These are phyloP conservation scores for Oryza rufipogon DNA, from an alignment of 176 grass and related monocot genomes.

Conservation along the genomic window DNA sequence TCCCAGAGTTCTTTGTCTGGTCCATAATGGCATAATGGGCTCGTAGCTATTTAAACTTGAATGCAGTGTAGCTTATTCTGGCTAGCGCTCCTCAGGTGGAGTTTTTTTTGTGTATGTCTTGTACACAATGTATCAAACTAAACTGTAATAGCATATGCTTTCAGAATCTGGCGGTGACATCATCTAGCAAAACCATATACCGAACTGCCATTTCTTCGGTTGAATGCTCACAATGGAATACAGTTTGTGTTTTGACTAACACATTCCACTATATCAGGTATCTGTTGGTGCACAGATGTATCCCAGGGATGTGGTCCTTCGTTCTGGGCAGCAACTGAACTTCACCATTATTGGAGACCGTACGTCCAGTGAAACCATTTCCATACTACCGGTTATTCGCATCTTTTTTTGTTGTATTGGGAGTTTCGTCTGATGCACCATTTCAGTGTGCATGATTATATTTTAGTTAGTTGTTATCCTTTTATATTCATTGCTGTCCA, in stretches of 20 bases:
- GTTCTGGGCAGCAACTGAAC: slow-evolving; percentile 70
- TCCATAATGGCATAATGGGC: neutral
- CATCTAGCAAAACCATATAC: neutral
- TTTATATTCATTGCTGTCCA: slow-evolving; percentile 10
- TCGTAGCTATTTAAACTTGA: slow-evolving; percentile 23
- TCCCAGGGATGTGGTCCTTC: slow-evolving; percentile 64
- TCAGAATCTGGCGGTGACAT: neutral
- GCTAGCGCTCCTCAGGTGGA: neutral
- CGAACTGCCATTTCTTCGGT: neutral
- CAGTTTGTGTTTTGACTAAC: slow-evolving; percentile 11
- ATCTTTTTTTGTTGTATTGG: neutral
- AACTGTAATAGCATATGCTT: neutral
- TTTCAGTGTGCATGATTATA: slow-evolving; percentile 20
- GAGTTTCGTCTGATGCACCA: neutral
- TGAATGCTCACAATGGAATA: neutral
- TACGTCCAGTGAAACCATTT: slow-evolving; percentile 52
- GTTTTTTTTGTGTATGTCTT: neutral
- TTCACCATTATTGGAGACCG: slow-evolving; percentile 69
- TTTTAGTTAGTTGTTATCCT: slow-evolving; percentile 11
- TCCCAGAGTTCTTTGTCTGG: slow-evolving; percentile 18
- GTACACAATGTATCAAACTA: neutral
- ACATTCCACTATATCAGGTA: slow-evolving; percentile 56
- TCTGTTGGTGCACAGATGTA: slow-evolving; percentile 73
- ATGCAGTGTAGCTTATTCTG: neutral
- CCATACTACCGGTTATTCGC: neutral